These are phyloP conservation scores for Suillus ampliporus DNA, from an alignment of 768 basidiomycete species.

Conservation along the genomic window DNA sequence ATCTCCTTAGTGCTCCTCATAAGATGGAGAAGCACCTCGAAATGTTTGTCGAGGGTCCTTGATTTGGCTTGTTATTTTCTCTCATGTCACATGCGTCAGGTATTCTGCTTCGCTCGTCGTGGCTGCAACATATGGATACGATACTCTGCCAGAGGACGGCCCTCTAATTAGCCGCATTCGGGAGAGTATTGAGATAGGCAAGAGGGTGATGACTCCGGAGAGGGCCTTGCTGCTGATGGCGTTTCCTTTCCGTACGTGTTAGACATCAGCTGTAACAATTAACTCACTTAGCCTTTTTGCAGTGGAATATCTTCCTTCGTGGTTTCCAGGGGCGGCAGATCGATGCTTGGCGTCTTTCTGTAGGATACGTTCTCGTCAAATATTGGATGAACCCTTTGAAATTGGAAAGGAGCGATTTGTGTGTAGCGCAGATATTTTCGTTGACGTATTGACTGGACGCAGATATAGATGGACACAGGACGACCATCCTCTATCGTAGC, in stretches of 20 bases:
- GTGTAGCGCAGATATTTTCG: neutral
- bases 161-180: slow-evolving; percentile 7
- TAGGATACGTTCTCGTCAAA: neutral
- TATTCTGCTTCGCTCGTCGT: slow-evolving; percentile 32
- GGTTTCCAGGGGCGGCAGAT: slow-evolving; percentile 16
- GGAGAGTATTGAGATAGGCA: neutral
- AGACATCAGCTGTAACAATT: too few species aligned
- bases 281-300: neutral
- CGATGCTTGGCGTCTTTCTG: neutral
- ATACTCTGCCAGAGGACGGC: slow-evolving; percentile 9
- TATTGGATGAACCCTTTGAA: slow-evolving; percentile 29
- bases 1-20: slow-evolving; percentile 11
- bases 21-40: slow-evolving; percentile 13
- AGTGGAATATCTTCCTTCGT: slow-evolving; percentile 17
- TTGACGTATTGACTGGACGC: neutral
- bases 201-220: slow-evolving; percentile 6
- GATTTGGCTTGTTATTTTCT: neutral
- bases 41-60: slow-evolving; percentile 12
- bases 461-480: neutral
- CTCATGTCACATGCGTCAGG: neutral
- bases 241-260: slow-evolving; percentile 14
- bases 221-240: slow-evolving; percentile 12
- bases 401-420: slow-evolving; percentile 34
- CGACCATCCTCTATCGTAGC: neutral
- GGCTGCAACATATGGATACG: slow-evolving; percentile 14